phyloP scores from a whole-genome alignment of 106 monocot species.

The Agapanthus africanus region DNA sequence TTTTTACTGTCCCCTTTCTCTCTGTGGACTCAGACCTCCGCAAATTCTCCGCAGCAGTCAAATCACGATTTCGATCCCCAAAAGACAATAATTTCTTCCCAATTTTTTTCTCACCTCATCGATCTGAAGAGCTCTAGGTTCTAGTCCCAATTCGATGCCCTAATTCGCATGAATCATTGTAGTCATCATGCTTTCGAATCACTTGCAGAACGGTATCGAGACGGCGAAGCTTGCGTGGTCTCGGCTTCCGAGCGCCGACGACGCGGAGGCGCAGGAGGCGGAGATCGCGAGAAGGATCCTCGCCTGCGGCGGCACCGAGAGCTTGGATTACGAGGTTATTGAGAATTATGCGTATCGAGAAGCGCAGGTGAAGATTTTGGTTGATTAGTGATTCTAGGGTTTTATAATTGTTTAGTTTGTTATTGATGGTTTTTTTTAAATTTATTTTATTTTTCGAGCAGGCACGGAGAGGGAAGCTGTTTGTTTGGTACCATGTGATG shows the following conservation, averaged over 20 bases:
- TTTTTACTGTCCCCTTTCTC: no score
- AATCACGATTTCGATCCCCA: no score
- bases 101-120: no score
- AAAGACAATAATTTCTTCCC: no score
- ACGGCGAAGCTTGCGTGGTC: conserved; percentile 72
- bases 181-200: conserved; percentile 49
- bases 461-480: conserved; percentile 81
- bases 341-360: conserved; percentile 93
- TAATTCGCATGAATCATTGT: not conserved
- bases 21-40: no score
- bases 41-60: no score
- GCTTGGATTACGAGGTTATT: conserved; percentile 92
- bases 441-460: conserved; percentile 15
- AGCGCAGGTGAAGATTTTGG: conserved; percentile 44
- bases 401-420: not conserved
- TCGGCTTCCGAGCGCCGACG: conserved; percentile 65
- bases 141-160: conserved; percentile 1
- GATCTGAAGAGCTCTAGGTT: no score
- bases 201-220: conserved; percentile 77
- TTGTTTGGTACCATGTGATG: conserved; percentile 69
- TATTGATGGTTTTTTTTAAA: conserved; percentile 3
- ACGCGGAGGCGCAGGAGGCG: conserved; percentile 29
- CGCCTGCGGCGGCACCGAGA: conserved; percentile 45
- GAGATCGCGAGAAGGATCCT: conserved; percentile 15
- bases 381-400: not conserved